Evolutionary conservation across 345 rosid species (phyloP).

Genomic region (Fremontodendron californicum): DNA sequence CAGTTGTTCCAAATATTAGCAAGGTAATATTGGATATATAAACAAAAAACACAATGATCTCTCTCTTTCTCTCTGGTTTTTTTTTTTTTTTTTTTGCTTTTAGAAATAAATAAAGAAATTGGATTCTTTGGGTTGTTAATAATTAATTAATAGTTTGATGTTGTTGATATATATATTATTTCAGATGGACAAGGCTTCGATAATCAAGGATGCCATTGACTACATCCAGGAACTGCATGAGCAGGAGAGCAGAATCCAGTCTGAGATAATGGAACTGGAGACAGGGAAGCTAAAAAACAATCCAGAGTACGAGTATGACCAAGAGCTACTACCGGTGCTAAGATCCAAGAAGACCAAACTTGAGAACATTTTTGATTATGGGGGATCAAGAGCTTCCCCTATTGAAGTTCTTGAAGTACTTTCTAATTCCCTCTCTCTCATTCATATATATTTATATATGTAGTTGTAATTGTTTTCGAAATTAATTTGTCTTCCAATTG

Average conservation of each 20-base stretch:
- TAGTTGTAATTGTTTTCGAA: no score
- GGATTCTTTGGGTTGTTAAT: background rate
- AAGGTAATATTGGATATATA: constrained; percentile 35
- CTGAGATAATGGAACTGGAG: constrained; percentile 76
- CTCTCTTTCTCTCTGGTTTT: background rate
- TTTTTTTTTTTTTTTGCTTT: background rate
- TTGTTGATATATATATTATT: background rate
- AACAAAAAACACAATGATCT: background rate
- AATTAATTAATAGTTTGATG: constrained; percentile 3
- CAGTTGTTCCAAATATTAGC: constrained; percentile 93
- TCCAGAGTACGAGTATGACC: constrained; percentile 43
- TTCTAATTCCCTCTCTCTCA: background rate
- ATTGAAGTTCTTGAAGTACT: constrained; percentile 56
- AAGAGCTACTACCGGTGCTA: constrained; percentile 50
- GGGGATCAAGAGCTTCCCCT: constrained; percentile 39
- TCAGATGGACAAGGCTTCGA: constrained; percentile 99
- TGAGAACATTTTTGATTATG: constrained; percentile 37
- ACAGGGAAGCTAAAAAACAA: constrained; percentile 39
- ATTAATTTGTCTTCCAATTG: no score
- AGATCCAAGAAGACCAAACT: constrained; percentile 71
- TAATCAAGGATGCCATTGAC: constrained; percentile 86
- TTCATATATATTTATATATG: no score
- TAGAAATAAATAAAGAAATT: background rate
- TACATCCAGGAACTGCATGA: constrained; percentile 81
- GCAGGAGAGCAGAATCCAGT: constrained; percentile 63